Percentiles rank a stretch among this genome's conserved stretches.
Evolutionary conservation across 148 eudicot species (phyloP).

Genomic region (Heliosperma pusillum): DNA sequence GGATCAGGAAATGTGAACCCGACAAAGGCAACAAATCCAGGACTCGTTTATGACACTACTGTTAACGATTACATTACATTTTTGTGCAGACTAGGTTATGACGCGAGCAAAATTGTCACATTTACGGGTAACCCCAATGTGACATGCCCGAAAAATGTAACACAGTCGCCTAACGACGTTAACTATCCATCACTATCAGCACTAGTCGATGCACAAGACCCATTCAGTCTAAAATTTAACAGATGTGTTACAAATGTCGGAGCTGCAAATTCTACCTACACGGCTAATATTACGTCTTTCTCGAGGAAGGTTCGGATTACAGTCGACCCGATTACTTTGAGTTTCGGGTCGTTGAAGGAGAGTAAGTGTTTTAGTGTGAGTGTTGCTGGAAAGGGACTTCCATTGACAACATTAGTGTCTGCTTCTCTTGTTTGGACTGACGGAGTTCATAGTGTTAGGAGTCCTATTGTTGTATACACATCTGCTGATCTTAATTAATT

Average conservation of each 20-base stretch:
- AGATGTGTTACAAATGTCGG: conserved; percentile 63
- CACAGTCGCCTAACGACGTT: conserved; percentile 26
- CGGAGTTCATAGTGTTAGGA: conserved; percentile 45
- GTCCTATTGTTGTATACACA: conserved; percentile 41
- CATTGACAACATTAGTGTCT: neutral
- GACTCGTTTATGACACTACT: conserved; percentile 45
- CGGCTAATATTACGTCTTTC: conserved; percentile 12
- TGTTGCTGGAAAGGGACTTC: conserved; percentile 19
- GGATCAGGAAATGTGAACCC: conserved; percentile 29
- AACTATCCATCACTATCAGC: conserved; percentile 56
- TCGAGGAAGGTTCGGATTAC: conserved; percentile 11
- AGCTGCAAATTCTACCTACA: conserved; percentile 39
- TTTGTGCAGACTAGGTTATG: conserved; percentile 34
- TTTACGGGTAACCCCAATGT: conserved; percentile 19
- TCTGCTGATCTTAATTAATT: neutral
- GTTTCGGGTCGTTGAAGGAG: conserved; percentile 19
- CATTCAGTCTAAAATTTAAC: conserved; percentile 19
- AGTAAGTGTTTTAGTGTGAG: conserved; percentile 33
- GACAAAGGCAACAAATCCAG: conserved; percentile 38
- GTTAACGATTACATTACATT: conserved; percentile 31
- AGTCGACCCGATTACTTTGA: conserved; percentile 29
- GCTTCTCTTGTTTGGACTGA: conserved; percentile 51
- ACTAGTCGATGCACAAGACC: neutral
- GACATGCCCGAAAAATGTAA: neutral
- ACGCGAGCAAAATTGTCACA: neutral